Evolutionary conservation across 768 basidiomycete species (phyloP), one percentile per base, ranked within the genome.

Genomic region (Tulasnella sp.): DNA sequence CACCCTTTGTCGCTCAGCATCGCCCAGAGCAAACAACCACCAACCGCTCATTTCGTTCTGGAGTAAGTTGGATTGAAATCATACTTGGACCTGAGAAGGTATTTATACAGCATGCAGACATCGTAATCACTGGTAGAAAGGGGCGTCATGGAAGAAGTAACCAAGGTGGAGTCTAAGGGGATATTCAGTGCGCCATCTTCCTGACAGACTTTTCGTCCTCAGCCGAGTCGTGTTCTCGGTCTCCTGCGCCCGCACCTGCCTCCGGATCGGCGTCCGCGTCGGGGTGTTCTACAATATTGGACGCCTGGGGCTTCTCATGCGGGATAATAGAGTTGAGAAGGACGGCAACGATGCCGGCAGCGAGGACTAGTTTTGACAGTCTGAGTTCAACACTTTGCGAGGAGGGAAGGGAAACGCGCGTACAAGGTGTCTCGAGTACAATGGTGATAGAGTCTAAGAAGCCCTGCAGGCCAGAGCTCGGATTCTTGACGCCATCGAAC

Each of bases 371-470:
- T 36, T 17, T 48, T 14, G 23, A 49, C 23, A 14, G 15, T 56
- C 39, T 54, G 29, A 41, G 50, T 49, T 11, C 29, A 8, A 6
- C 34, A 6, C 9, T 6, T 49, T 15, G 37, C 4, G 37, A 21
- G 12, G 14, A 3, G 25, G 17, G 35, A 0, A 0, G 40, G 27
- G 31, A 31, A 14, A 23, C 41, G 66, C 6, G 69, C 83, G 73
- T 67, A 86, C 86, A 90, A 35, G 86, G 88, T 1, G 86, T 89
- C 59, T 79, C 82, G 56, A 90, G 68, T 35, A 90, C 70, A 63
- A 91, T 90, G 31, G 83, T 82, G 60, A 90, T 86, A 4, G 84
- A 83, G 64, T 81, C 73, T 60, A 92, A 78, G 45, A 90, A 71
- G 0, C 86, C 85, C 59, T 75, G 69, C 19, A 89, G 69, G 0